Base-by-base conservation (phyloP, 129 eudicot species). In the Lactuca saligna region DNA sequence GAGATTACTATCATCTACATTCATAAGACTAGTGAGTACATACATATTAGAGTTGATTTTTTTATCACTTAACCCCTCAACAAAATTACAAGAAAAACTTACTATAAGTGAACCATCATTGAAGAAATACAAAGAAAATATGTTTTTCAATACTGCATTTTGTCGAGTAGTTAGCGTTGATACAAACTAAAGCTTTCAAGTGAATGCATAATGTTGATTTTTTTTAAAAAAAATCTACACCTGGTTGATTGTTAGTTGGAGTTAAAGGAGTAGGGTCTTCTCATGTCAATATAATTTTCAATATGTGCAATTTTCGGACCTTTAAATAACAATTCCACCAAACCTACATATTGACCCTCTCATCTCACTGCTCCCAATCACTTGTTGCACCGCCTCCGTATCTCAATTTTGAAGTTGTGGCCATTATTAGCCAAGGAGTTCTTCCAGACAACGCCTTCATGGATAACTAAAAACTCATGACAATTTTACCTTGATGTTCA, bases 1-100 rank as follows among this genome's bases (percentile, higher is more conserved):
- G 78, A 93, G 75, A 73, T 93, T 96, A 63, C 72, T 32, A 17
- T 96, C 82, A 73, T 93, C 89, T 49, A 86, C 98, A 65, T 93
- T 93, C 96, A 93, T 93, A 64, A 93, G 90, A 74, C 98, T 93
- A 81, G 89, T 89, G 82, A 86, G 84, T 44, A 93, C 95, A 77
- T 84, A 83, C 54, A 81, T 63, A 76, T 93, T 93, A 56, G 98
- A 96, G 58, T 79, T 86, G 73, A 87, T 69, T 38, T 83, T 68
- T 83, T 73, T 20, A 63, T 82, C 76, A 17, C 79, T 77, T 69
- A 93, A 75, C 53, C 71, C 96, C 96, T 93, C 88, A 81, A 83
- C 37, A 38, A 74, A 64, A 60, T 69, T 56, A 53, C 65, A 68
- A 34, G 46, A 60, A 57, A 2, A 61, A 11, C 32, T 58, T 42